Evolutionary conservation across 73 alveolate species (phyloP).

Genomic region (Paramecium sonneborni): DNA sequence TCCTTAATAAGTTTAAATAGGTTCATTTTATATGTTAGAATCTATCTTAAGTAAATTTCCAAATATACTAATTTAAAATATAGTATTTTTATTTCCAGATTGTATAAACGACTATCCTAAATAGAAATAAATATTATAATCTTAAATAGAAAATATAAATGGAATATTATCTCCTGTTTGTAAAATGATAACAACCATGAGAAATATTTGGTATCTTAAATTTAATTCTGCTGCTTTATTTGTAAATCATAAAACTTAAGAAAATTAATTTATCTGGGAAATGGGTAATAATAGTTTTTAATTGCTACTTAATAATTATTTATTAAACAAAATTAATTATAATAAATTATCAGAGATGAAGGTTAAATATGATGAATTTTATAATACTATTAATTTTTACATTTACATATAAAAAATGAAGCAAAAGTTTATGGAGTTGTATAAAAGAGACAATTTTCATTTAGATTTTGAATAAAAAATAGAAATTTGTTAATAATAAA

Average conservation of each 20-base stretch:
- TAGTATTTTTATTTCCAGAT: neutral
- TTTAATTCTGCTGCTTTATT: neutral
- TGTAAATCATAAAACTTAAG: too few relatives aligned
- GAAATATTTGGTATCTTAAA: neutral
- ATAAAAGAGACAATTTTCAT: too few relatives aligned
- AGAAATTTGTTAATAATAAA: too few relatives aligned
- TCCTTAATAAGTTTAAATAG: neutral
- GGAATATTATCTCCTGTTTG: neutral
- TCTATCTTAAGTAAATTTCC: neutral
- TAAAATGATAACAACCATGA: neutral
- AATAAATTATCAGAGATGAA: neutral
- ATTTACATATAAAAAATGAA: too few relatives aligned
- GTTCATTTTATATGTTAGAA: neutral
- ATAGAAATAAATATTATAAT: too few relatives aligned
- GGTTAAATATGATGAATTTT: too few relatives aligned
- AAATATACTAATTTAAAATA: too few relatives aligned
- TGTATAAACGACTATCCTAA: neutral
- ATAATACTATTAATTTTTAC: too few relatives aligned
- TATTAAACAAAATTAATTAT: too few relatives aligned
- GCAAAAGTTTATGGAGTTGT: too few relatives aligned
- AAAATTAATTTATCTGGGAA: neutral
- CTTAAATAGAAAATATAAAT: neutral
- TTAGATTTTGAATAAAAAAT: too few relatives aligned
- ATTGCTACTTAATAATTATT: neutral
- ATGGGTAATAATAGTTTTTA: neutral